Evolutionary conservation across 75 land plant species (phyloP), one percentile per base, ranked within the genome.

Genomic region (Picea sitchensis): DNA sequence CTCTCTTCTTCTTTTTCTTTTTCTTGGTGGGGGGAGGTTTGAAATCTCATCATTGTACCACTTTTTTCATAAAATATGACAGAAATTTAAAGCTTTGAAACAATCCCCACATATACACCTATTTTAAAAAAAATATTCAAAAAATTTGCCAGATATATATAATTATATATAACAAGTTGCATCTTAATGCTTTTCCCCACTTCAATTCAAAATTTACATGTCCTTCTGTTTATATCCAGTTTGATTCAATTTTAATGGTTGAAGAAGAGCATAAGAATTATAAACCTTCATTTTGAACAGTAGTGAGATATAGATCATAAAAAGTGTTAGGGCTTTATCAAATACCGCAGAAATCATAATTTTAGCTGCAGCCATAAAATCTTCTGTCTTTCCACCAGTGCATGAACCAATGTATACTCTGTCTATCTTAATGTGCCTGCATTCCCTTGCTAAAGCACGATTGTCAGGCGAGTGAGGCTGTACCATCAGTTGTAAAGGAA

Each of bases 391-490:
- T 56, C 99, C 99, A 81, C 99, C 99, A 62, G 99, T 96, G 80
- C 99, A 96, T 59, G 99, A 96, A 73, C 99, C 99, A 78, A 94
- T 92, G 78, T 96, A 96, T 12, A 96, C 99, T 80, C 99, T 82
- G 62, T 96, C 97, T 57, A 96, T 94, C 84, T 90, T 96, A 67
- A 96, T 92, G 83, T 92, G 91, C 81, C 88, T 92, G 86, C 98
- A 96, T 65, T 96, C 97, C 80, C 99, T 86, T 68, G 99, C 99
- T 64, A 91, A 78, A 61, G 93, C 97, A 61, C 99, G 97, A 75
- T 96, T 96, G 84, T 94, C 98, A 73, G 99, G 97, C 72, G 99
- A 96, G 88, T 96, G 98, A 64, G 99, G 99, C 99, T 96, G 92
- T 30, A 57, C 32, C 32, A 41, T 58, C 59, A 31, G 60, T 75